Conservation (phyloP, 169 alveolate species). For the Blepharisma undulans region DNA sequence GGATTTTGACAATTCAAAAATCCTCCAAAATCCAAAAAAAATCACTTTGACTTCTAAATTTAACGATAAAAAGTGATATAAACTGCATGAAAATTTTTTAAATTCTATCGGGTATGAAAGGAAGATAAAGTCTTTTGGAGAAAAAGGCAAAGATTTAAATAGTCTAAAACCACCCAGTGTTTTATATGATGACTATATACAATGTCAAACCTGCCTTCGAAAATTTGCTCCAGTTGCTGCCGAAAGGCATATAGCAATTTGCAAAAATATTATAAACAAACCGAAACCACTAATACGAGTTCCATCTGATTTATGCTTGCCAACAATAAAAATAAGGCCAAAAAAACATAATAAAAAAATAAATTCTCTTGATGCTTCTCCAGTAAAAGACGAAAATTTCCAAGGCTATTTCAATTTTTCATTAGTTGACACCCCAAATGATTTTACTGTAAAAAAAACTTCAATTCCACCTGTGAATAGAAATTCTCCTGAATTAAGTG, state of each 20-base stretch:
- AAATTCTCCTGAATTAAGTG: not conserved
- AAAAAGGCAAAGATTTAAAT: not conserved
- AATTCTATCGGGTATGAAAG: conserved; percentile 11
- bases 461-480: not conserved
- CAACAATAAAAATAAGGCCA: not conserved
- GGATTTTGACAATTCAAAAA: not conserved
- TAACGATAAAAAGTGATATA: not conserved
- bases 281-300: conserved; percentile 36
- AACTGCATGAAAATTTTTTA: conserved; percentile 8
- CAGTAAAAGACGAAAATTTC: not conserved
- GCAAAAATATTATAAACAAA: conserved; percentile 35
- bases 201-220: conserved; percentile 26
- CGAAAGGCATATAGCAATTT: conserved; percentile 33
- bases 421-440: not conserved
- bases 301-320: not conserved
- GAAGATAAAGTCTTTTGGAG: not conserved
- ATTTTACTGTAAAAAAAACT: not conserved
- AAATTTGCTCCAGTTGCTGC: conserved; percentile 11
- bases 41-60: not conserved
- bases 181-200: conserved; percentile 3
- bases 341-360: not conserved
- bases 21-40: not conserved
- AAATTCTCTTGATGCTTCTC: not conserved
- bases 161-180: conserved; percentile 16
- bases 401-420: not conserved